Conservation (phyloP, 2,329 filamentous ascomycete species). For the Penicillium sp. region DNA sequence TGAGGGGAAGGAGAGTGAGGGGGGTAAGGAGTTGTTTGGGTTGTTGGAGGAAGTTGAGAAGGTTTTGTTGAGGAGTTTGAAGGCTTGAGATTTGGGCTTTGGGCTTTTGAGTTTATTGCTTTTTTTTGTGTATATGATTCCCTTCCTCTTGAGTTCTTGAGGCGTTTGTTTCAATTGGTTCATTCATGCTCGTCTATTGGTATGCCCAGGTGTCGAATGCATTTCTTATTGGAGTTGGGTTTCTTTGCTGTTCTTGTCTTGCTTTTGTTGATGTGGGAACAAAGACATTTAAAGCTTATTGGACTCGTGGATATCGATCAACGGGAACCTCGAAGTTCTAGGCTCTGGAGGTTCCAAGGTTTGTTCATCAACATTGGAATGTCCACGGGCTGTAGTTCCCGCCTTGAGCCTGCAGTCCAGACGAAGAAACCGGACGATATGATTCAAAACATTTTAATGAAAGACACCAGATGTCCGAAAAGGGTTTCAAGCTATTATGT, state of each 20-base stretch:
- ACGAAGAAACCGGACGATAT: too few relatives aligned
- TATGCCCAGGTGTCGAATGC: background rate
- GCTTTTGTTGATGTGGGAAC: too few relatives aligned
- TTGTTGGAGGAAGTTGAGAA: conserved; percentile 63
- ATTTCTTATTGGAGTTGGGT: background rate
- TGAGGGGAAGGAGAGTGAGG: conserved; percentile 62
- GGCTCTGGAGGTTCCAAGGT: too few relatives aligned
- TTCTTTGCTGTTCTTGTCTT: background rate
- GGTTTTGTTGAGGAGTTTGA: conserved; percentile 55
- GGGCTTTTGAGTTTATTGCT: background rate
- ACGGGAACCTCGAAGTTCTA: too few relatives aligned
- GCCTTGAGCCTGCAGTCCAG: too few relatives aligned
- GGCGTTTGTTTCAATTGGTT: background rate
- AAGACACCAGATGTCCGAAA: too few relatives aligned
- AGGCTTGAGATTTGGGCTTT: background rate
- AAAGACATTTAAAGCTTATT: too few relatives aligned
- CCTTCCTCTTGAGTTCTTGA: background rate
- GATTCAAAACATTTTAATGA: too few relatives aligned
- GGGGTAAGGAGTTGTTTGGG: conserved; percentile 57
- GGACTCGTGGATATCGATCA: too few relatives aligned
- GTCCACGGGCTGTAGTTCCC: too few relatives aligned
- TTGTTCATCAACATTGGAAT: too few relatives aligned
- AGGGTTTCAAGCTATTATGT: too few relatives aligned
- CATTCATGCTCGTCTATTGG: background rate
- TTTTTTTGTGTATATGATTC: background rate